Percentiles rank a stretch among this genome's conserved stretches.
These are phyloP conservation scores for Pythium periplocum DNA, from an alignment of 352 stramenopile species.

Conservation along the genomic window DNA sequence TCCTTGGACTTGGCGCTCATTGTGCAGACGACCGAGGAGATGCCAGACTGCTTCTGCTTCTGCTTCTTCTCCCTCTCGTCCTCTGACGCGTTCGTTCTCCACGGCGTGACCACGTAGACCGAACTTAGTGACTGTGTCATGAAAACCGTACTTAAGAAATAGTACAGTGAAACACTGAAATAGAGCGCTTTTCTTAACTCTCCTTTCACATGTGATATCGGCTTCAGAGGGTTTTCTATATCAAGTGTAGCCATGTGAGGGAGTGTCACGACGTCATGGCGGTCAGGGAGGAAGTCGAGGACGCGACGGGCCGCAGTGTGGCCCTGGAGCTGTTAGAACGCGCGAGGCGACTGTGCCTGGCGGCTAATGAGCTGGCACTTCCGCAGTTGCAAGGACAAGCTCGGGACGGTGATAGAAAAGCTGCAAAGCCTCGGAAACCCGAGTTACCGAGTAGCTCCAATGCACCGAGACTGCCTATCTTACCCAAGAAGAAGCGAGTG, in stretches of 20 bases:
- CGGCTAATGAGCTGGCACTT: constrained; percentile 17
- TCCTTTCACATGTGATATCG: too few relatives aligned
- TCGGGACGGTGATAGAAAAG: neutral
- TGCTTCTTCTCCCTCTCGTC: too few relatives aligned
- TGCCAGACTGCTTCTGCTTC: too few relatives aligned
- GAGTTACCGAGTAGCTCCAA: constrained; percentile 2
- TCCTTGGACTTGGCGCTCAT: constrained; percentile 15
- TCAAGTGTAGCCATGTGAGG: constrained; percentile 13
- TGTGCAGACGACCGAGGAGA: too few relatives aligned
- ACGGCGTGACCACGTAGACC: constrained; percentile 14
- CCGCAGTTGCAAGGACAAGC: neutral
- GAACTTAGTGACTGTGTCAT: constrained; percentile 18
- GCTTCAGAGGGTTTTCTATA: neutral
- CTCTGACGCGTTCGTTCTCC: too few relatives aligned
- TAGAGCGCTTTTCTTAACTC: neutral
- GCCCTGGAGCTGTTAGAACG: constrained; percentile 35
- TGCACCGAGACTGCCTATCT: constrained; percentile 3
- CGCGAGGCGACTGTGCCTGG: constrained; percentile 31
- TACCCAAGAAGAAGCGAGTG: constrained; percentile 3
- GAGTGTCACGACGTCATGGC: neutral
- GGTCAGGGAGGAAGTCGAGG: too few relatives aligned
- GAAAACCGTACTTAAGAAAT: neutral
- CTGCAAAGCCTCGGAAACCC: neutral
- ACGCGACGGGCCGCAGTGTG: neutral
- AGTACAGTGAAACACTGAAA: constrained; percentile 1